Percentiles rank a stretch among this genome's conserved stretches.
phyloP scores from a whole-genome alignment of 2,329 filamentous ascomycete genomes.

The Colletotrichum orbiculare region DNA sequence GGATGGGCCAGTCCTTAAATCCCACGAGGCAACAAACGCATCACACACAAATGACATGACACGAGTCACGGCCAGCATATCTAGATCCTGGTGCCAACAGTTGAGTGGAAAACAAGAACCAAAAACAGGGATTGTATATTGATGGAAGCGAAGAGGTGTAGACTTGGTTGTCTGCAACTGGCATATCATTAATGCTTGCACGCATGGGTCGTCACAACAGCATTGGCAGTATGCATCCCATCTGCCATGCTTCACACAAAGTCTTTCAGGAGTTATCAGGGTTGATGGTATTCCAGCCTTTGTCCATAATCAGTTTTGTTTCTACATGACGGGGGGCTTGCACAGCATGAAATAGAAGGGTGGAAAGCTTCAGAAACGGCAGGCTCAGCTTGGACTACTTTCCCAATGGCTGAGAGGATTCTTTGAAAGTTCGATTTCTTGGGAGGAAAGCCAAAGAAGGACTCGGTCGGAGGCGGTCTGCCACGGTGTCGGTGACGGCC shows the following conservation, averaged over 20 bases:
- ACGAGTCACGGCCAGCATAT: constrained; percentile 29
- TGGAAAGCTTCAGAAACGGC: constrained; percentile 35
- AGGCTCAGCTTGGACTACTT: constrained; percentile 13
- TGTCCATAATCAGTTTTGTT: constrained; percentile 35
- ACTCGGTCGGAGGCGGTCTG: constrained; percentile 5
- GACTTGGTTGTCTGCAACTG: constrained; percentile 18
- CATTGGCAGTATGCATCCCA: constrained; percentile 26
- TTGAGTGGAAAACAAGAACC: constrained; percentile 20
- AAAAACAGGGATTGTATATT: constrained; percentile 33
- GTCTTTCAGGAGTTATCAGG: constrained; percentile 33
- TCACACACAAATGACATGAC: constrained; percentile 23
- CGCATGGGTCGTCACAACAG: constrained; percentile 23
- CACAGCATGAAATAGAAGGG: constrained; percentile 34
- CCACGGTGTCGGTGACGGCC: neutral
- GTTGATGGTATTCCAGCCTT: constrained; percentile 32
- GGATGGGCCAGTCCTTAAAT: constrained; percentile 77
- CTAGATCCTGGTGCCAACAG: constrained; percentile 19
- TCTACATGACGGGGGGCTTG: constrained; percentile 27
- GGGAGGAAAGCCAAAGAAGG: constrained; percentile 1
- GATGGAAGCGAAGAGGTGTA: constrained; percentile 29
- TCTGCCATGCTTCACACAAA: constrained; percentile 15
- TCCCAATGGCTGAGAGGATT: constrained; percentile 4
- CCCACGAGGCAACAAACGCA: constrained; percentile 7
- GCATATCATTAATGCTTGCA: constrained; percentile 26
- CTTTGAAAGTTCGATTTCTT: constrained; percentile 5